Base-by-base conservation (phyloP, 306 rosid species). In the Lathyrus tuberosus region DNA sequence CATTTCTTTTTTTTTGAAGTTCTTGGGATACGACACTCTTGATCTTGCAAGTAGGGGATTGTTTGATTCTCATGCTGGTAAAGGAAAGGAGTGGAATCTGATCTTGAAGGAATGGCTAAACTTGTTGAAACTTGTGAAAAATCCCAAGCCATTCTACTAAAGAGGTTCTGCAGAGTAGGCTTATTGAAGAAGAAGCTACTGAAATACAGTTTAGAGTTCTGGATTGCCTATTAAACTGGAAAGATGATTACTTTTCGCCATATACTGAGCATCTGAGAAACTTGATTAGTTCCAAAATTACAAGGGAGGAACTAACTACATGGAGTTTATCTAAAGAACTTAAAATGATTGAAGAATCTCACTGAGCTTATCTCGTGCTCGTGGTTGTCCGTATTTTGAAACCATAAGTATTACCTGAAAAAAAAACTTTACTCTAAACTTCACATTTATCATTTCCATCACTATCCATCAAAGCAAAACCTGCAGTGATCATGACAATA, bases 41-140 rank as follows among this genome's bases (percentile, higher is more conserved):
- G 82, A 80, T 78, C 74, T 77, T 38, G 69, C 22, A 51, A 87
- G 96, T 49, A 89, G 85, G 42, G 97, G 88, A 67, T 82, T 85
- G 71, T 93, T 90, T 82, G 84, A 90, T 71, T 75, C 85, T 65
- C 57, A 54, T 76, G 80, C 83, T 46, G 90, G 94, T 81, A 84
- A 82, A 88, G 96, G 89, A 71, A 94, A 85, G 84, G 98, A 86
- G 83, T 94, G 98, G 97, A 88, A 88, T 79, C 62, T 63, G 62
- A 62, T 85, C 72, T 86, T 94, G 65, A 90, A 94, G 74, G 98
- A 94, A 78, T 94, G 98, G 98, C 81, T 94, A 56, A 94, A 85
- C 84, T 81, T 94, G 83, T 86, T 94, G 86, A 90, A 76, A 76
- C 71, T 78, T 74, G 87, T 85, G 92, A 84, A 82, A 71, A 88